phyloP scores from a whole-genome alignment of 495 filamentous ascomycete genomes.

The Lichenothelia convexa region DNA sequence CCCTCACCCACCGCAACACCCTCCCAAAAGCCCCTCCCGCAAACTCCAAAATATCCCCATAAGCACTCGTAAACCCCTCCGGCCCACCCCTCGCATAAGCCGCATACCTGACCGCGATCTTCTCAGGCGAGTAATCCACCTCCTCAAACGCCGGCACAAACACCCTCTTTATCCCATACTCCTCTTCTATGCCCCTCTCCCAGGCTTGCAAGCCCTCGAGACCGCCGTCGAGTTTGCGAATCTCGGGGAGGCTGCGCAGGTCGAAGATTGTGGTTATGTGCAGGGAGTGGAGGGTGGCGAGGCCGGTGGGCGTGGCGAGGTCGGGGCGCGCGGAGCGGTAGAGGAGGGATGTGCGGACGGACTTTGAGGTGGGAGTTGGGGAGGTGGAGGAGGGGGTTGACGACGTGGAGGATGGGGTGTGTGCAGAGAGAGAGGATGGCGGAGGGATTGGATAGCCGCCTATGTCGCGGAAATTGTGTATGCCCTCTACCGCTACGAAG shows the following conservation, averaged over 20 bases:
- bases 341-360: slow-evolving; percentile 15
- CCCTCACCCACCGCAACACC: no score
- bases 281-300: slow-evolving; percentile 1
- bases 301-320: slow-evolving; percentile 10
- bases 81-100: slow-evolving; percentile 16
- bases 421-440: slow-evolving; percentile 1
- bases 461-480: slow-evolving; percentile 23
- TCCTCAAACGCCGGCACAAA: slow-evolving; percentile 23
- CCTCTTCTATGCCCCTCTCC: neutral
- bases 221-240: slow-evolving; percentile 6
- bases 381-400: slow-evolving; percentile 4
- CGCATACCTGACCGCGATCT: slow-evolving; percentile 20
- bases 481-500: slow-evolving; percentile 16
- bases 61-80: slow-evolving; percentile 13
- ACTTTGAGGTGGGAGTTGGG: slow-evolving; percentile 1
- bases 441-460: slow-evolving; percentile 7
- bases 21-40: no score
- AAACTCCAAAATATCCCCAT: no score
- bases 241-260: slow-evolving; percentile 13
- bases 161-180: slow-evolving; percentile 12
- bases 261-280: slow-evolving; percentile 18
- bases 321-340: slow-evolving; percentile 20
- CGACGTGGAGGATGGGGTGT: slow-evolving; percentile 4
- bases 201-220: neutral
- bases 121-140: slow-evolving; percentile 22